phyloP scores from a whole-genome alignment of 805 yeast genomes.

The Candida methanosorbosa region DNA sequence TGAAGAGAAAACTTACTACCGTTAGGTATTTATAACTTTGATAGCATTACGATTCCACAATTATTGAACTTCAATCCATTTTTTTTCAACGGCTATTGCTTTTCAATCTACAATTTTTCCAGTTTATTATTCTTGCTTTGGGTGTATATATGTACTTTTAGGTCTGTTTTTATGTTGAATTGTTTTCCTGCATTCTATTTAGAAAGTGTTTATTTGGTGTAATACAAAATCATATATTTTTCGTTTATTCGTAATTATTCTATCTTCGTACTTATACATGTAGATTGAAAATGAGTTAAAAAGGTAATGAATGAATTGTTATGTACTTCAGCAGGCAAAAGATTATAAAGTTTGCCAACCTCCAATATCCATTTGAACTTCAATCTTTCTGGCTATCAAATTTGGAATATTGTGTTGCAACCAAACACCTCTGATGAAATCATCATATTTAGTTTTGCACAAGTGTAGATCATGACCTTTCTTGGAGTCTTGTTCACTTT shows the following conservation, averaged over 20 bases:
- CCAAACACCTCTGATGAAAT: slow-evolving; percentile 63
- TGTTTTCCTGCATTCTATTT: no score
- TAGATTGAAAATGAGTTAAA: neutral
- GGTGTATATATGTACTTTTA: neutral
- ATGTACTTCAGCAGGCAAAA: no score
- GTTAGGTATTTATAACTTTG: slow-evolving; percentile 3
- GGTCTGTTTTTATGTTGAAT: no score
- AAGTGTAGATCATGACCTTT: slow-evolving; percentile 66
- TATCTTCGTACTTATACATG: no score
- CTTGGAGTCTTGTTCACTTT: slow-evolving; percentile 64
- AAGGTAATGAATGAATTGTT: neutral
- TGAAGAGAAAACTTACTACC: slow-evolving; percentile 2
- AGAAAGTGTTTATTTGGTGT: no score
- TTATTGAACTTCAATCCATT: neutral
- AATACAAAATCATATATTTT: no score
- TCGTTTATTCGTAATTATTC: no score
- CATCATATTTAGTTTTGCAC: slow-evolving; percentile 52
- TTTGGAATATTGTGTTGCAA: slow-evolving; percentile 72
- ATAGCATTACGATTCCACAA: slow-evolving; percentile 5
- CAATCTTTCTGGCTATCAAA: slow-evolving; percentile 70
- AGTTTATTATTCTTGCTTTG: neutral
- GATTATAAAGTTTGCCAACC: slow-evolving; percentile 83
- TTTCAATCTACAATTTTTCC: neutral
- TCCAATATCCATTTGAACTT: slow-evolving; percentile 74
- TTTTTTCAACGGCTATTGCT: neutral